Conservation (phyloP, 2,329 filamentous ascomycete species). For the Sporothrix sp. region DNA sequence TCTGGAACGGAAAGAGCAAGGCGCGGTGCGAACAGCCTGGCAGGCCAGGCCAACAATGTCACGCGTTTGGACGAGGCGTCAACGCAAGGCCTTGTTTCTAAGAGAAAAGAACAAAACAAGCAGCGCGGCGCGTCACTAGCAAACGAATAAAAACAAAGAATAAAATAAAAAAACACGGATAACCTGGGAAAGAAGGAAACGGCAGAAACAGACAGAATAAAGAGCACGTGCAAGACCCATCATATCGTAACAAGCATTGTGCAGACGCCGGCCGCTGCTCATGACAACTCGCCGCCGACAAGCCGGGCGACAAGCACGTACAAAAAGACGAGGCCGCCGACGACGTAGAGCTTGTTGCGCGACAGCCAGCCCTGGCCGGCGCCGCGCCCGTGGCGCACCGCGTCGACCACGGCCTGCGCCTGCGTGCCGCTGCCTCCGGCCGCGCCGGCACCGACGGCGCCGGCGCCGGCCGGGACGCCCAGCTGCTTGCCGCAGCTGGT, state of each 20-base stretch:
- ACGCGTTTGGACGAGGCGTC: no score
- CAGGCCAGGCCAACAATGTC: no score
- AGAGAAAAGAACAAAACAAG: not conserved
- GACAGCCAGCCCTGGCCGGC: constrained; percentile 75
- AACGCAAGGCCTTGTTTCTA: no score
- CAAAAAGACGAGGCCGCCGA: constrained; percentile 59
- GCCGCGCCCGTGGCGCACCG: constrained; percentile 62
- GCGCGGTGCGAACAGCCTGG: no score
- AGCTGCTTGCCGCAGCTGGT: constrained; percentile 40
- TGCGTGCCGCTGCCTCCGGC: constrained; percentile 49
- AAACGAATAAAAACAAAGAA: not conserved
- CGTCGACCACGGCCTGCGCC: constrained; percentile 67
- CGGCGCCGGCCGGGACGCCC: constrained; percentile 42
- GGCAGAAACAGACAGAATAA: not conserved
- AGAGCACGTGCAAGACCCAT: not conserved
- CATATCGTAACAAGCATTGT: constrained; percentile 5
- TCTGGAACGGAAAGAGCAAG: no score
- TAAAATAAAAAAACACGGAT: not conserved
- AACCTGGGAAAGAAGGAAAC: not conserved
- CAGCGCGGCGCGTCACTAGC: not conserved
- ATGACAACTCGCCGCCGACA: not conserved
- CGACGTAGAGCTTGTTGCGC: constrained; percentile 67
- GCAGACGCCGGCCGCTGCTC: not conserved
- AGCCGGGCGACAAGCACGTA: constrained; percentile 50
- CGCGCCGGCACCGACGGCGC: constrained; percentile 32